Conservation (phyloP, 768 basidiomycete species). For the Mycena rosella region DNA sequence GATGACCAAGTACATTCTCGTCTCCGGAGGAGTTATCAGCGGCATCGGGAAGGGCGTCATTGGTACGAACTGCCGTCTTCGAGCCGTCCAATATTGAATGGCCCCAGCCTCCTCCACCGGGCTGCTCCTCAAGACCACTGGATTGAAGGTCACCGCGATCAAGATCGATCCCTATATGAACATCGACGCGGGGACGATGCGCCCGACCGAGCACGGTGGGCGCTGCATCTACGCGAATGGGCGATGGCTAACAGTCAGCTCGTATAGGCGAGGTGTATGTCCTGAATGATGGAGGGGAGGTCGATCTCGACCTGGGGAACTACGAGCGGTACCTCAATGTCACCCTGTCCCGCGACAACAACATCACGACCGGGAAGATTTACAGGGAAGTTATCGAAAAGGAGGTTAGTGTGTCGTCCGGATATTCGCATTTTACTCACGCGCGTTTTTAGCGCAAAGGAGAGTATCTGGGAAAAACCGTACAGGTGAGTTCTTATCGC, state of each 20-base stretch:
- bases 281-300: constrained; percentile 97
- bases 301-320: constrained; percentile 97
- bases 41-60: constrained; percentile 99
- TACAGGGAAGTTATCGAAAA: constrained; percentile 97
- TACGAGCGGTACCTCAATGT: constrained; percentile 98
- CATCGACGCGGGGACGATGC: constrained; percentile 99
- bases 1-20: constrained; percentile 97
- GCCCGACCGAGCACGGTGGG: constrained; percentile 97
- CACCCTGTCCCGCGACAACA: constrained; percentile 94
- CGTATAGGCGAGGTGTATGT: constrained; percentile 95
- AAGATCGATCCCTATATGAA: constrained; percentile 99
- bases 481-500: constrained; percentile 71
- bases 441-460: constrained; percentile 69
- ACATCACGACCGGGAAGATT: constrained; percentile 99
- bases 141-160: constrained; percentile 97
- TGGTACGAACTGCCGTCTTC: constrained; percentile 67
- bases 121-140: constrained; percentile 92
- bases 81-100: constrained; percentile 33
- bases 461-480: constrained; percentile 96
- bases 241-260: constrained; percentile 14
- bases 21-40: constrained; percentile 97
- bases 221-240: neutral
- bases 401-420: constrained; percentile 70
- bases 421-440: too few relatives aligned
- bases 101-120: constrained; percentile 93